phyloP scores from a whole-genome alignment of 2,329 filamentous ascomycete genomes.

The Paracoccidioides brasiliensis region DNA sequence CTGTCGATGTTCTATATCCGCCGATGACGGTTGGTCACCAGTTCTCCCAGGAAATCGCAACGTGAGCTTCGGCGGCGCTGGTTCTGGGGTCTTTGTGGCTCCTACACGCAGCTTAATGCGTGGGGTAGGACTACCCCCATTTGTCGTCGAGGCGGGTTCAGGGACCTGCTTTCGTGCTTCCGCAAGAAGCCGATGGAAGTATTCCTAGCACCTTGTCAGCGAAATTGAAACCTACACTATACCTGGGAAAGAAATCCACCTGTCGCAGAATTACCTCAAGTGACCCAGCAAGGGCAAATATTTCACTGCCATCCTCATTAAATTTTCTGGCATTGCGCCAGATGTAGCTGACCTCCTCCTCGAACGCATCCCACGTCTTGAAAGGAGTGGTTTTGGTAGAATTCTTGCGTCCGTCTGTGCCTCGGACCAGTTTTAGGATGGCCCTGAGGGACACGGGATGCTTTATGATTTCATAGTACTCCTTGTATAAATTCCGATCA shows the following conservation, averaged over 20 bases:
- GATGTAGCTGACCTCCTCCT: constrained; percentile 64
- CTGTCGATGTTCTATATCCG: constrained; percentile 27
- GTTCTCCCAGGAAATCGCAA: constrained; percentile 53
- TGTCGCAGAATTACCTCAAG: constrained; percentile 51
- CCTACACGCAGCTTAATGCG: constrained; percentile 71
- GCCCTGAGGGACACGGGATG: constrained; percentile 67
- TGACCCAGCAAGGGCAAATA: constrained; percentile 62
- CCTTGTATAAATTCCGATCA: constrained; percentile 54
- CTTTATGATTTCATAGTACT: constrained; percentile 76
- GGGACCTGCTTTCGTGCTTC: constrained; percentile 59
- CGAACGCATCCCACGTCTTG: constrained; percentile 71
- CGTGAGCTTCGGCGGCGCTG: constrained; percentile 51
- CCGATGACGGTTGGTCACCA: constrained; percentile 29
- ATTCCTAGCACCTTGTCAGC: constrained; percentile 37
- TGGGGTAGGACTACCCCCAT: constrained; percentile 39
- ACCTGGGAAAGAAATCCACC: background rate
- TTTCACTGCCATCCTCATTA: constrained; percentile 84
- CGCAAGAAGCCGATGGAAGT: constrained; percentile 55
- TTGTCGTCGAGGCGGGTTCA: constrained; percentile 41
- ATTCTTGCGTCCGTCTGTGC: constrained; percentile 54
- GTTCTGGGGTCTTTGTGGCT: constrained; percentile 26
- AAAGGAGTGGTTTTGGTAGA: constrained; percentile 52
- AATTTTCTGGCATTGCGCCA: constrained; percentile 83
- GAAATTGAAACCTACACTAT: background rate
- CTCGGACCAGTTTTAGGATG: constrained; percentile 64